These are phyloP conservation scores for Tripterygium wilfordii DNA, from an alignment of 177 flowering plant species.

Conservation along the genomic window DNA sequence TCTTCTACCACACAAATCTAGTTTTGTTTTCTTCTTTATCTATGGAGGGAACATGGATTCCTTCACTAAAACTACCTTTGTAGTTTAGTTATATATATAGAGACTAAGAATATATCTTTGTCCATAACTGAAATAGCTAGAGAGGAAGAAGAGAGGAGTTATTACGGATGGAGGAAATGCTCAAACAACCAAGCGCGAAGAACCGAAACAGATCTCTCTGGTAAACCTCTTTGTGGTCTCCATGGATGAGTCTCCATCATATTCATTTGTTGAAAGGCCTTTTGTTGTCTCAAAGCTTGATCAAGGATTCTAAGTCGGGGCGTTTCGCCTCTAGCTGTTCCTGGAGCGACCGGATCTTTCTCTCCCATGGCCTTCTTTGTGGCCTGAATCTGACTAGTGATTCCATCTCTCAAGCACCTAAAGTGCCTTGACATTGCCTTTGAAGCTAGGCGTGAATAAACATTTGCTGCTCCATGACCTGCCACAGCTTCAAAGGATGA, in stretches of 20 bases:
- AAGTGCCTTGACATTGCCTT: conserved; percentile 95
- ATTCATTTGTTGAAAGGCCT: conserved; percentile 73
- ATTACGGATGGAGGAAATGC: conserved; percentile 96
- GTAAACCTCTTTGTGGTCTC: conserved; percentile 97
- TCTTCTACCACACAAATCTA: too few species aligned
- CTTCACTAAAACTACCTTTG: conserved; percentile 8
- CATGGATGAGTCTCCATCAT: conserved; percentile 85
- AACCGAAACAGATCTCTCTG: conserved; percentile 85
- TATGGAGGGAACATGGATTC: conserved; percentile 10
- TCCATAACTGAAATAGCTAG: neutral
- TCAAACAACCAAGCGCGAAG: conserved; percentile 99
- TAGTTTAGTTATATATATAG: neutral
- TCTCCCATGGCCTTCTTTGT: conserved; percentile 78
- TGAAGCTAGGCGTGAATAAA: conserved; percentile 69
- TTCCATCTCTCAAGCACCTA: conserved; percentile 77
- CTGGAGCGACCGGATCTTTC: conserved; percentile 59
- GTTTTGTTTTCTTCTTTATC: conserved; percentile 1
- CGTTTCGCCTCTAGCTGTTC: conserved; percentile 67
- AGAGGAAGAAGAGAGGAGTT: conserved; percentile 9
- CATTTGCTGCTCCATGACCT: conserved; percentile 63
- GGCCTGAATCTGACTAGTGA: conserved; percentile 64
- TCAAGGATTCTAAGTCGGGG: conserved; percentile 74
- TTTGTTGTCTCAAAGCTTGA: conserved; percentile 77
- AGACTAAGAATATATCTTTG: too few species aligned
- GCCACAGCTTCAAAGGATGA: conserved; percentile 78